Evolutionary conservation across 306 rosid genomes (phyloP), one percentile per base, ranked within the genome.

Genomic region (Acacia confusa): DNA sequence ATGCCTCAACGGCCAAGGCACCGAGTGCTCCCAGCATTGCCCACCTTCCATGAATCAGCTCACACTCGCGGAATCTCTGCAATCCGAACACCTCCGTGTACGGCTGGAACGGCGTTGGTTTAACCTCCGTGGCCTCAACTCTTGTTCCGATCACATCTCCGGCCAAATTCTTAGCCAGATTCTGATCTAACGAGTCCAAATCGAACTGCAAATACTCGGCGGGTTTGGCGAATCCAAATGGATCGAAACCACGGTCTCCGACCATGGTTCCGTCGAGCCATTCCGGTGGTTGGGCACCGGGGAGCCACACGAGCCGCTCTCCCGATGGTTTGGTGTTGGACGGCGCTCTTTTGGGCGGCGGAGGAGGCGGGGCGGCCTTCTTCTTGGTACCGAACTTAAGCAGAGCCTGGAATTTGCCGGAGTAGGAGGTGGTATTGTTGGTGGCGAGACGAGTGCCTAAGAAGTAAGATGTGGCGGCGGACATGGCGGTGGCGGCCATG

Each of bases 1-100:
- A 82, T 1, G 84, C 94, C 68, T 93, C 97, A 44, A 93, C 97
- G 15, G 97, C 84, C 41, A 93, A 75, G 9, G 97, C 97, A 38
- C 97, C 97, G 28, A 93, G 94, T 17, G 90, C 70, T 9, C 94
- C 97, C 32, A 93, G 82, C 97, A 93, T 91, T 4, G 97, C 97
- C 97, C 97, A 93, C 82, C 92, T 84, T 48, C 94, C 97, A 63
- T 93, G 97, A 43, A 93, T 93, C 67, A 91, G 17, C 79, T 93
- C 97, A 13, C 97, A 93, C 73, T 93, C 97, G 1, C 94, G 85
- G 85, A 93, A 93, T 86, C 97, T 88, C 88, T 90, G 94, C 67
- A 91, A 30, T 9, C 98, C 97, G 27, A 93, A 93, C 0, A 93
- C 97, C 87, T 94, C 97, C 24, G 88, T 1, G 82, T 94, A 92